These are phyloP conservation scores for Candida boidinii DNA, from an alignment of 805 yeast genomes.

Conservation along the genomic window DNA sequence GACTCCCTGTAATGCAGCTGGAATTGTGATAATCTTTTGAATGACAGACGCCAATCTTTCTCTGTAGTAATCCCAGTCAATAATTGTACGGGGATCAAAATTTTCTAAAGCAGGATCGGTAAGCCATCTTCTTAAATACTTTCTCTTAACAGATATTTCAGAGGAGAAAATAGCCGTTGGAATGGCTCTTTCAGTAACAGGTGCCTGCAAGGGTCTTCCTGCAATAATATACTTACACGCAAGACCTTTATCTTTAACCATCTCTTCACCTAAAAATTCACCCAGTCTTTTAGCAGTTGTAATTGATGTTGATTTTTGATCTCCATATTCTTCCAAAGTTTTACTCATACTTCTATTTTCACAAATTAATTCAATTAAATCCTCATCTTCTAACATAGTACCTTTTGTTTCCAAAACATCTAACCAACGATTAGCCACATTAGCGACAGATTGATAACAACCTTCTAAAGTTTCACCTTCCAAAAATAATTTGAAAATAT, in stretches of 20 bases:
- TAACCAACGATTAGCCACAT: slow-evolving; percentile 91
- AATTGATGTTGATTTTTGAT: slow-evolving; percentile 89
- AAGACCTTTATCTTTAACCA: slow-evolving; percentile 93
- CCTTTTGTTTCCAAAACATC: slow-evolving; percentile 90
- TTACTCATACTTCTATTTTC: slow-evolving; percentile 95
- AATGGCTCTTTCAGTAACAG: slow-evolving; percentile 92
- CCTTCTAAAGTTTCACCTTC: slow-evolving; percentile 73
- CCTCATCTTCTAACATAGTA: slow-evolving; percentile 82
- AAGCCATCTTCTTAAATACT: slow-evolving; percentile 80
- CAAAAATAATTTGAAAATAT: slow-evolving; percentile 82
- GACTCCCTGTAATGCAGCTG: slow-evolving; percentile 89
- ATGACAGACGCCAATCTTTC: slow-evolving; percentile 89
- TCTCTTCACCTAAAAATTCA: slow-evolving; percentile 90
- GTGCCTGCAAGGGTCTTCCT: slow-evolving; percentile 71
- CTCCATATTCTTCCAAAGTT: slow-evolving; percentile 78
- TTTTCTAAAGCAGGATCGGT: slow-evolving; percentile 65
- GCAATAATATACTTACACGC: slow-evolving; percentile 93
- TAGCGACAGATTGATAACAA: slow-evolving; percentile 86
- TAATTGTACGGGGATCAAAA: slow-evolving; percentile 80
- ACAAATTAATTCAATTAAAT: slow-evolving; percentile 87
- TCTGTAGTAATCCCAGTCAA: slow-evolving; percentile 90
- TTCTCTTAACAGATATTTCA: slow-evolving; percentile 58
- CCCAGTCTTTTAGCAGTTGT: slow-evolving; percentile 92
- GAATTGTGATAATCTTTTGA: slow-evolving; percentile 91
- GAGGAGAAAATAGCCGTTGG: slow-evolving; percentile 95